Percentiles rank a stretch among this genome's conserved stretches.
phyloP scores from a whole-genome alignment of 169 alveolate species.

The Cyclospora cayetanensis region DNA sequence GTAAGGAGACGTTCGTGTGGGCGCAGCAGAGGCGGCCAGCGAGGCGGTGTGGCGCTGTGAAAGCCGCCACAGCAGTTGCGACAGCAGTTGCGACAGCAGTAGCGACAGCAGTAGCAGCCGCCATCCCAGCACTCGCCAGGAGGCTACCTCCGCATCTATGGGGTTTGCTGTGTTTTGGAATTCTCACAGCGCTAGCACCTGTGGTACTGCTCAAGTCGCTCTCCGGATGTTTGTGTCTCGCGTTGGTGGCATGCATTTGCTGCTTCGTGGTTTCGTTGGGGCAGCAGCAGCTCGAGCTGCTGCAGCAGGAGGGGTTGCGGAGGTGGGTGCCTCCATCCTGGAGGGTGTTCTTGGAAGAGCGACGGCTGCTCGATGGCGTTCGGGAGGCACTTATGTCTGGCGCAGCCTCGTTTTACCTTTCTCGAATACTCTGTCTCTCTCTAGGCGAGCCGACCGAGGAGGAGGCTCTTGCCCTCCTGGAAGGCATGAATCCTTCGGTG shows the following conservation, averaged over 20 bases:
- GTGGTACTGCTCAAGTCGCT: background rate
- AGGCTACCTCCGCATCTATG: background rate
- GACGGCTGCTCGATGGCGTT: background rate
- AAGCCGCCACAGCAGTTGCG: background rate
- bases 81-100: background rate
- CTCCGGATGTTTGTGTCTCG: background rate
- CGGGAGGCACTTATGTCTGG: background rate
- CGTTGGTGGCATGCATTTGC: background rate
- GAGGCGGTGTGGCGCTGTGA: background rate
- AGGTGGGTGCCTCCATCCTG: background rate
- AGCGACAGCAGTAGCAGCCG: background rate
- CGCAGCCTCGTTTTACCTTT: background rate
- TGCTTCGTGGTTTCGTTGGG: background rate
- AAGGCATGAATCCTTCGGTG: conserved; percentile 15
- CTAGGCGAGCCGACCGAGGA: background rate
- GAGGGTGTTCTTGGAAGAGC: background rate
- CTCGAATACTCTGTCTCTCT: background rate
- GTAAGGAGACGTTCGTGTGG: background rate
- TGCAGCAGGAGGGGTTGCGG: conserved; percentile 8
- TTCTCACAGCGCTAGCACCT: background rate
- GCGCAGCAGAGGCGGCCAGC: background rate
- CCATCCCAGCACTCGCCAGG: background rate
- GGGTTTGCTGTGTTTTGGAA: background rate
- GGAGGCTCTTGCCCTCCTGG: background rate
- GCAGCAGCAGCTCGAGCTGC: conserved; percentile 14